These are phyloP conservation scores for Zygnema cylindricum DNA, from an alignment of 139 green algal genomes.

Conservation along the genomic window DNA sequence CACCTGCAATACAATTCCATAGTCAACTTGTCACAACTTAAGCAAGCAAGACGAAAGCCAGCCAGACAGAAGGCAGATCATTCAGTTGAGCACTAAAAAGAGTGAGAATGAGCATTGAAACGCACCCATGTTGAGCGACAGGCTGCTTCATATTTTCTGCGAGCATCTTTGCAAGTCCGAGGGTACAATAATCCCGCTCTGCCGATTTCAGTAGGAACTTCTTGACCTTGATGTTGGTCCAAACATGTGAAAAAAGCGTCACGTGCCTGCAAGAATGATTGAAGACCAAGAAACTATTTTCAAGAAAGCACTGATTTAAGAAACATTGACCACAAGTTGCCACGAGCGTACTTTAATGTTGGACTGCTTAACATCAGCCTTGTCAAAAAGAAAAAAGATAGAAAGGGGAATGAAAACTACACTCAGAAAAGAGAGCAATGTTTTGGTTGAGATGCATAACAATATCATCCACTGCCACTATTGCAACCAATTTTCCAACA, in stretches of 20 bases:
- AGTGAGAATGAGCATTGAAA: not conserved
- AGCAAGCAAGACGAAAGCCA: not conserved
- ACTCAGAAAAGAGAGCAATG: too few species aligned
- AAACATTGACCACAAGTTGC: too few species aligned
- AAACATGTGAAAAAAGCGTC: conserved; percentile 28
- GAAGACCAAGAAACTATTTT: too few species aligned
- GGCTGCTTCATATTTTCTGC: not conserved
- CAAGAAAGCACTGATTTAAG: too few species aligned
- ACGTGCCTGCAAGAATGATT: conserved; percentile 25
- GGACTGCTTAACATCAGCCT: too few species aligned
- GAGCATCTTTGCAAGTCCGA: not conserved
- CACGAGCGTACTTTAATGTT: too few species aligned
- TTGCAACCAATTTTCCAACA: too few species aligned
- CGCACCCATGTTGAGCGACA: conserved; percentile 36
- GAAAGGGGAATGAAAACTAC: too few species aligned
- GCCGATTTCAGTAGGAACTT: conserved; percentile 21
- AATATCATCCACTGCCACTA: too few species aligned
- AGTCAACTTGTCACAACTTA: not conserved
- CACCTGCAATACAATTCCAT: not conserved
- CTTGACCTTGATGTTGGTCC: not conserved
- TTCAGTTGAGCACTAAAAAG: not conserved
- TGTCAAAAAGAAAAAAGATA: too few species aligned
- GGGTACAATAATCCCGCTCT: conserved; percentile 18
- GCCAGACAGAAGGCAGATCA: not conserved
- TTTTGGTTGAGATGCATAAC: too few species aligned